phyloP scores from a whole-genome alignment of 345 rosid genomes.

The Excoecaria cochinchinensis region DNA sequence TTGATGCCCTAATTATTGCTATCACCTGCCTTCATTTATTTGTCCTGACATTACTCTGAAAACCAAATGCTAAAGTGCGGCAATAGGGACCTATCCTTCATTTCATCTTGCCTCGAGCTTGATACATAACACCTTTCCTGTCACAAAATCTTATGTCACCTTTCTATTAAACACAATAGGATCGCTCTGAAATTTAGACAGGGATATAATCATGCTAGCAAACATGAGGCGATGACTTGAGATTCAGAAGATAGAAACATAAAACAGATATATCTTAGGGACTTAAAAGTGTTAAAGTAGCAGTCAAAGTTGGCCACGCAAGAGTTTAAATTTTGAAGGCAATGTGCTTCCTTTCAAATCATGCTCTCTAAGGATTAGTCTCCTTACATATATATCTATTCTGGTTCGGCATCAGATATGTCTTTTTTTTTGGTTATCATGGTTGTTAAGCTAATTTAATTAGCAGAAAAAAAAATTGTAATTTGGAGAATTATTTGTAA shows the following conservation, averaged over 20 bases:
- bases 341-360: neutral
- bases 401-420: neutral
- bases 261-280: neutral
- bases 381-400: neutral
- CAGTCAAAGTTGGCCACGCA: neutral
- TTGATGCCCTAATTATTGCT: neutral
- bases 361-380: neutral
- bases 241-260: neutral
- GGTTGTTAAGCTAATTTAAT: neutral
- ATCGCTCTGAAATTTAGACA: neutral
- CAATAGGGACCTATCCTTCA: too few relatives aligned
- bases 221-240: neutral
- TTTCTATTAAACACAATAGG: neutral
- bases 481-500: neutral
- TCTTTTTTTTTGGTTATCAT: neutral
- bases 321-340: neutral
- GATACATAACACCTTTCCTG: neutral
- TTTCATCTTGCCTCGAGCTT: too few relatives aligned
- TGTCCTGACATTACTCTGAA: neutral
- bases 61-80: too few relatives aligned
- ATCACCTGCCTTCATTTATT: neutral
- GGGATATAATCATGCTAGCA: neutral
- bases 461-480: neutral
- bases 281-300: neutral
- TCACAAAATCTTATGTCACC: neutral